phyloP scores from a whole-genome alignment of 163 green algal genomes.

The Coccomyxa subellipsoidea region DNA sequence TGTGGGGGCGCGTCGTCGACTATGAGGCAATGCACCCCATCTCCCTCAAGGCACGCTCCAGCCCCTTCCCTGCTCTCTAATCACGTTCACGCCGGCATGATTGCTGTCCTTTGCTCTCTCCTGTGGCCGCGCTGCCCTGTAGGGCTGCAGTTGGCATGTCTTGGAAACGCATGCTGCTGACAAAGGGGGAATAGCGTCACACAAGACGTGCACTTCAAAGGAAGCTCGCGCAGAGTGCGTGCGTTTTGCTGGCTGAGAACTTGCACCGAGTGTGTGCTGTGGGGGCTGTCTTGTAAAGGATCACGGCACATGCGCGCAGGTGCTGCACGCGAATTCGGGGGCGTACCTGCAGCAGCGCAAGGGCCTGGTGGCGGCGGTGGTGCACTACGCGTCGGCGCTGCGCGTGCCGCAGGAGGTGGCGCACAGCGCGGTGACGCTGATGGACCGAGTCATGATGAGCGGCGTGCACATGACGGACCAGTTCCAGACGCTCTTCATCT shows the following conservation, averaged over 20 bases:
- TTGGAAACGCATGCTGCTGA: too few species aligned
- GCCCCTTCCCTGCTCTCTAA: neutral
- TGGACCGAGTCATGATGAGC: slow-evolving; percentile 17
- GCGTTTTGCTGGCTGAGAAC: too few species aligned
- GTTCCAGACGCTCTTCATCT: slow-evolving; percentile 18
- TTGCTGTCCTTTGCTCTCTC: too few species aligned
- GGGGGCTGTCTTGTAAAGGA: too few species aligned
- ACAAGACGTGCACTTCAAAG: too few species aligned
- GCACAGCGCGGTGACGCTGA: slow-evolving; percentile 16
- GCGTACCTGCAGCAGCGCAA: slow-evolving; percentile 12
- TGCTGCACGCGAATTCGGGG: slow-evolving; percentile 1
- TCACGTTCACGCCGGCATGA: too few species aligned
- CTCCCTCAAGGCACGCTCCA: slow-evolving; percentile 10
- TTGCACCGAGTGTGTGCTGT: too few species aligned
- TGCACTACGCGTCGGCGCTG: slow-evolving; percentile 3
- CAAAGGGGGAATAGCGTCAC: too few species aligned
- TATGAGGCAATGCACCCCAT: slow-evolving; percentile 18
- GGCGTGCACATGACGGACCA: slow-evolving; percentile 7
- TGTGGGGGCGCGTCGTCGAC: slow-evolving; percentile 10
- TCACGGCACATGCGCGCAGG: neutral
- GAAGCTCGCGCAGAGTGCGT: too few species aligned
- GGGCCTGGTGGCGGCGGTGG: slow-evolving; percentile 1
- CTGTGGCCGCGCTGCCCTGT: too few species aligned
- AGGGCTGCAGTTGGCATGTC: too few species aligned
- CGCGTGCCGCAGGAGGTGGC: slow-evolving; percentile 11